Evolutionary conservation across 805 yeast genomes (phyloP).

Genomic region (Candida awuae): DNA sequence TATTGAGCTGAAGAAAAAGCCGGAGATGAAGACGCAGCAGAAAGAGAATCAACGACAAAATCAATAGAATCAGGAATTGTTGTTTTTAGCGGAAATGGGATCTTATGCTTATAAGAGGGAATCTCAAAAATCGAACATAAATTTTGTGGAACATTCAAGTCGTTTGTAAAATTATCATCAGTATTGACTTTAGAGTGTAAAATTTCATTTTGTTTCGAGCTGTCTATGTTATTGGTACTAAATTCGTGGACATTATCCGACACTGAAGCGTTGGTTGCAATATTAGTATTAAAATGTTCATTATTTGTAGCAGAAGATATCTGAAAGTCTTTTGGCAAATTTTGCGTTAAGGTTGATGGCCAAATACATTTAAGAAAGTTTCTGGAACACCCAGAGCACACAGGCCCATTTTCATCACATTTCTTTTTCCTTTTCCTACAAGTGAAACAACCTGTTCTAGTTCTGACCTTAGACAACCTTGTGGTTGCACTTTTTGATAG

Average conservation of each 20-base stretch:
- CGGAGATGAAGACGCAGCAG: conserved; percentile 3
- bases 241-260: too few species aligned
- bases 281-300: neutral
- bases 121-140: conserved; percentile 25
- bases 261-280: too few species aligned
- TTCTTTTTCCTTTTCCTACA: conserved; percentile 33
- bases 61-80: conserved; percentile 13
- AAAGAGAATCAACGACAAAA: conserved; percentile 7
- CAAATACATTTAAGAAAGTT: conserved; percentile 29
- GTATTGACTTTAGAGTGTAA: too few species aligned
- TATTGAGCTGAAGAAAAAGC: neutral
- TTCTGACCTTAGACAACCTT: conserved; percentile 18
- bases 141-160: conserved; percentile 20
- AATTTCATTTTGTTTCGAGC: too few species aligned
- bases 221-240: too few species aligned
- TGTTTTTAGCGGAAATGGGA: conserved; percentile 9
- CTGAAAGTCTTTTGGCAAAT: conserved; percentile 23
- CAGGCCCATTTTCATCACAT: conserved; percentile 28
- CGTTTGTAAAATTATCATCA: neutral
- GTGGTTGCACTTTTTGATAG: neutral
- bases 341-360: conserved; percentile 22
- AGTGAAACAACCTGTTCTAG: conserved; percentile 31
- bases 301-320: conserved; percentile 16
- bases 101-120: conserved; percentile 17
- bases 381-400: conserved; percentile 30